Evolutionary conservation across 2,329 filamentous ascomycete genomes (phyloP), one percentile per base, ranked within the genome.

Genomic region (Hypoxylon sp.): DNA sequence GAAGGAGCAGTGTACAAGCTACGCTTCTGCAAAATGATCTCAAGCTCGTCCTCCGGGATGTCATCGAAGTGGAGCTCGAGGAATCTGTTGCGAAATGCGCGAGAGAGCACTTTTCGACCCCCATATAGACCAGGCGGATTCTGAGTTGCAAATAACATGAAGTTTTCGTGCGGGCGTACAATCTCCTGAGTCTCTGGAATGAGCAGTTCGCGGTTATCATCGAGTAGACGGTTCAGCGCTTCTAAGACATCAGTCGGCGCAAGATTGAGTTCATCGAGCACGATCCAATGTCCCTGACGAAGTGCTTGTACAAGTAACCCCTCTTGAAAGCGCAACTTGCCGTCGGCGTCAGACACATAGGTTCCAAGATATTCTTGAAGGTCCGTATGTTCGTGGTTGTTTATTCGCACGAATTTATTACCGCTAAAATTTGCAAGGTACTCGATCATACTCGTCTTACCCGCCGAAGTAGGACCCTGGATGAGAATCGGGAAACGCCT

Each of bases 401-500:
- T 99, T 83, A 99, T 99, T 65, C 96, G 89, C 45, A 99, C 94
- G 75, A 98, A 99, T 75, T 92, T 96, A 77, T 99, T 97, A 2
- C 96, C 96, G 29, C 94, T 98, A 59, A 92, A 91, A 74, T 97
- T 96, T n/a, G 96, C 95, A 37, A 99, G 85, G 76, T 97, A 97
- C 79, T 98, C 95, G 43, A 99, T 97, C 96, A 99, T 99, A 79
- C 95, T 98, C 0, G 96, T 99, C 80, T 99, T 99, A 69, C 96
- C 96, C 11, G 95, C 92, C 4, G 96, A 99, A 0, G 96, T 99
- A 11, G 96, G 96, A 2, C 96, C 96, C 78, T 99, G 96, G 19
- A 99, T 91, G 8, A 99, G 84, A 51, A 99, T 93, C 0, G 96
- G 96, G 77, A 97, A 99, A 51, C 92, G 88, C 34, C 94, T 84